Evolutionary conservation across 2,329 filamentous ascomycete genomes (phyloP).

Genomic region (Cercospora brassicicola): DNA sequence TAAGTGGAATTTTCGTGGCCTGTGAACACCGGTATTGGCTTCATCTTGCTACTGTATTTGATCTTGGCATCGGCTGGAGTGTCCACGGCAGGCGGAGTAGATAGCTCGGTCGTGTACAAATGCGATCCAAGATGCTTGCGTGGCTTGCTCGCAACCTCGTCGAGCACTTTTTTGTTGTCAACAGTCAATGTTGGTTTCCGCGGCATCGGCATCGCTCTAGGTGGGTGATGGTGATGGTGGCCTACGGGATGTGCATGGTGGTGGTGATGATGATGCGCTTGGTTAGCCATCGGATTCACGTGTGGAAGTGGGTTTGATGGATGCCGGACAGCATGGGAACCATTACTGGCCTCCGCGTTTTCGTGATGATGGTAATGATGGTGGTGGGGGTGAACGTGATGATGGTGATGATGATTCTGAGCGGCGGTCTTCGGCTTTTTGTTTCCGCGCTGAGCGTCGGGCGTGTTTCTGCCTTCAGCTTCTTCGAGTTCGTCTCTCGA

Average conservation of each 20-base stretch:
- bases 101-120: slow-evolving; percentile 71
- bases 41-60: slow-evolving; percentile 62
- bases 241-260: slow-evolving; percentile 41
- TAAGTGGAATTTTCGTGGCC: slow-evolving; percentile 85
- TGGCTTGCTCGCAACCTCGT: slow-evolving; percentile 68
- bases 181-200: slow-evolving; percentile 67
- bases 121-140: slow-evolving; percentile 82
- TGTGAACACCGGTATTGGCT: slow-evolving; percentile 72
- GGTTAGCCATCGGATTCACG: slow-evolving; percentile 32
- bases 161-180: slow-evolving; percentile 68
- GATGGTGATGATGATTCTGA: slow-evolving; percentile 56
- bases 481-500: slow-evolving; percentile 72
- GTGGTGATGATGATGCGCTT: slow-evolving; percentile 36
- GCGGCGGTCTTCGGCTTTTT: slow-evolving; percentile 60
- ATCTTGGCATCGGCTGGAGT: slow-evolving; percentile 54
- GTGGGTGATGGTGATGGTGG: slow-evolving; percentile 42
- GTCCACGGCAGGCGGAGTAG: slow-evolving; percentile 41
- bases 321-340: slow-evolving; percentile 31
- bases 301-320: slow-evolving; percentile 36
- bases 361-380: slow-evolving; percentile 38
- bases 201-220: slow-evolving; percentile 42
- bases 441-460: slow-evolving; percentile 56
- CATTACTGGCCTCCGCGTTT: slow-evolving; percentile 13
- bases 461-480: slow-evolving; percentile 49
- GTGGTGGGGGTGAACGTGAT: slow-evolving; percentile 54